Conservation (phyloP, 495 filamentous ascomycete genomes). For the Penicillium paradoxum region DNA sequence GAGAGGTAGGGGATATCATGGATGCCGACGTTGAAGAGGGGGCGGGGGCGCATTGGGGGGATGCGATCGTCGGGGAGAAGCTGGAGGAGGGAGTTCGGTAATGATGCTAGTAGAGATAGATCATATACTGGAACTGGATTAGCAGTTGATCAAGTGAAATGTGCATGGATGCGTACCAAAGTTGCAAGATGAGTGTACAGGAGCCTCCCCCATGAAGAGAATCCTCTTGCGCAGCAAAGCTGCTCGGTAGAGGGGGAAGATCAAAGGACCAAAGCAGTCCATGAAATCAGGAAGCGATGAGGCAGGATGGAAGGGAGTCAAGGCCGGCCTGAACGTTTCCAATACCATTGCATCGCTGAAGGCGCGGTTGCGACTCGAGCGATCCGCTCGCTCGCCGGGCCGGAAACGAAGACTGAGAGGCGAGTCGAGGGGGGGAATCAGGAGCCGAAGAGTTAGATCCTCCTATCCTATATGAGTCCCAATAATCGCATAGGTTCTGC, state of each 20-base stretch:
- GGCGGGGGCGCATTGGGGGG: conserved; percentile 62
- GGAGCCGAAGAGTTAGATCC: conserved; percentile 37
- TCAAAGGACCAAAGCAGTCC: conserved; percentile 79
- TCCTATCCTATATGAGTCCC: conserved; percentile 59
- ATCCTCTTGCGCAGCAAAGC: conserved; percentile 84
- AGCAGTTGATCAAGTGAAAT: conserved; percentile 1
- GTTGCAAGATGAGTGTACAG: conserved; percentile 79
- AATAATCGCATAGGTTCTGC: conserved; percentile 68
- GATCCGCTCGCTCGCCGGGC: conserved; percentile 34
- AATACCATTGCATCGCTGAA: conserved; percentile 49
- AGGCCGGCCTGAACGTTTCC: conserved; percentile 60
- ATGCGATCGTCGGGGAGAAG: conserved; percentile 36
- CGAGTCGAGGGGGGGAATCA: conserved; percentile 49
- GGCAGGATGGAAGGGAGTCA: conserved; percentile 79
- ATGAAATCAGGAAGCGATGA: conserved; percentile 72
- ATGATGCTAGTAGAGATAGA: conserved; percentile 85
- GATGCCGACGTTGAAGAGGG: conserved; percentile 85
- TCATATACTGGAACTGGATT: conserved; percentile 66
- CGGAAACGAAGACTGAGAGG: conserved; percentile 48
- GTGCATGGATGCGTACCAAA: conserved; percentile 57
- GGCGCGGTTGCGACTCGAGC: conserved; percentile 26
- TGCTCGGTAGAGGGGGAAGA: conserved; percentile 88
- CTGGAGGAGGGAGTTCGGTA: conserved; percentile 60
- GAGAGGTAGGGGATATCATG: conserved; percentile 83
- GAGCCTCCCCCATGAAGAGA: conserved; percentile 75